These are phyloP conservation scores for Leishmania aethiopica DNA, from an alignment of 208 protist species.

Conservation along the genomic window DNA sequence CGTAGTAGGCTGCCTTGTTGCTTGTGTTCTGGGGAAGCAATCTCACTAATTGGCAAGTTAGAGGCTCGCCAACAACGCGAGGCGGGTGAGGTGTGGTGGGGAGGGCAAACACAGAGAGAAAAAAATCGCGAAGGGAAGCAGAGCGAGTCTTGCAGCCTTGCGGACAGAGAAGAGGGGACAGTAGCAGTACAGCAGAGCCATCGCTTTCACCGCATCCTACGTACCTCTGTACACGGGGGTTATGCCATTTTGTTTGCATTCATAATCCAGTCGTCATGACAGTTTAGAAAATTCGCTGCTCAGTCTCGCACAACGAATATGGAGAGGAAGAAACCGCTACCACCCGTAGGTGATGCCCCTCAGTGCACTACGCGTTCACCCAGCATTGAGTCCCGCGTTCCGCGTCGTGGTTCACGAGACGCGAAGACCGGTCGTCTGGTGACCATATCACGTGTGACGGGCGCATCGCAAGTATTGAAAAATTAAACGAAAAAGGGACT, in stretches of 20 bases:
- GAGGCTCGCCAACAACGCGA: background rate
- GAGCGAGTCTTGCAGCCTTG: background rate
- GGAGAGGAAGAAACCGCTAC: background rate
- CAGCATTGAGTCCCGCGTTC: background rate
- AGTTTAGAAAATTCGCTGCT: background rate
- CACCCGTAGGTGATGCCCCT: background rate
- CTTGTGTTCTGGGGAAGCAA: background rate
- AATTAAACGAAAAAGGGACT: background rate
- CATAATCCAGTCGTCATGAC: background rate
- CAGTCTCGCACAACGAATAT: background rate
- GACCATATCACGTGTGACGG: background rate
- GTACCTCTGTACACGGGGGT: background rate
- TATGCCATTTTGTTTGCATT: background rate
- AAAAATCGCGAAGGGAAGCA: background rate
- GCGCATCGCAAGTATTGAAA: background rate
- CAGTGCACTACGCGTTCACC: background rate
- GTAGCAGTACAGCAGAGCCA: background rate
- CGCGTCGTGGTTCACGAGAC: background rate
- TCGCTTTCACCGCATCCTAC: background rate
- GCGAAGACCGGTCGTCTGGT: background rate
- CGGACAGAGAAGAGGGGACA: background rate
- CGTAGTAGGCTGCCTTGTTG: background rate
- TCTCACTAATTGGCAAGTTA: background rate
- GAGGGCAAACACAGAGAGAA: background rate
- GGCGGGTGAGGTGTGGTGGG: background rate